phyloP scores from a whole-genome alignment of 129 eudicot genomes.

The Escallonia rubra region DNA sequence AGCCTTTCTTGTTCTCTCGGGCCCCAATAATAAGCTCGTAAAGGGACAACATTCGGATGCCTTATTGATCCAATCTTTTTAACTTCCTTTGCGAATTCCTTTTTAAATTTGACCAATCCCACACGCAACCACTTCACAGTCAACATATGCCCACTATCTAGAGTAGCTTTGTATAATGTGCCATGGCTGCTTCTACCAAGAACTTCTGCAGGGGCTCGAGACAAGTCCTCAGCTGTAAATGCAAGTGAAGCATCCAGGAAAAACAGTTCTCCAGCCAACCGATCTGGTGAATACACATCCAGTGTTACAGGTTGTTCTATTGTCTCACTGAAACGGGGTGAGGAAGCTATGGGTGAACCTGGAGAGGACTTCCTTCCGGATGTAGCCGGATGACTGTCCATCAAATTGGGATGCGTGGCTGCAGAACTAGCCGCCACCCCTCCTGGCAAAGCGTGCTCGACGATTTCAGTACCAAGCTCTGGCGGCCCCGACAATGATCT shows the following conservation, averaged over 20 bases:
- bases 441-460: conserved; percentile 43
- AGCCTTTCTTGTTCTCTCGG: conserved; percentile 98
- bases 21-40: conserved; percentile 98
- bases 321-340: conserved; percentile 69
- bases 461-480: conserved; percentile 49
- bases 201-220: conserved; percentile 98
- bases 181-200: conserved; percentile 99
- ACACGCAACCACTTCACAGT: conserved; percentile 96
- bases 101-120: conserved; percentile 88
- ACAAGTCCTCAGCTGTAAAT: conserved; percentile 88
- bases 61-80: conserved; percentile 75
- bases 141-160: conserved; percentile 75
- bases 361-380: conserved; percentile 81
- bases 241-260: conserved; percentile 71
- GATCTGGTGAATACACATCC: conserved; percentile 92
- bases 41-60: conserved; percentile 68
- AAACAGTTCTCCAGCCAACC: conserved; percentile 80
- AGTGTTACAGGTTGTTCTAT: conserved; percentile 67
- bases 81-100: conserved; percentile 92
- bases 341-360: conserved; percentile 68
- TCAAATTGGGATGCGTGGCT: conserved; percentile 35
- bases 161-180: conserved; percentile 89
- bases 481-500: conserved; percentile 72
- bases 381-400: conserved; percentile 46
- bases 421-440: conserved; percentile 22